Base-by-base conservation (phyloP, 352 stramenopile species). In the Phytophthora kernoviae region DNA sequence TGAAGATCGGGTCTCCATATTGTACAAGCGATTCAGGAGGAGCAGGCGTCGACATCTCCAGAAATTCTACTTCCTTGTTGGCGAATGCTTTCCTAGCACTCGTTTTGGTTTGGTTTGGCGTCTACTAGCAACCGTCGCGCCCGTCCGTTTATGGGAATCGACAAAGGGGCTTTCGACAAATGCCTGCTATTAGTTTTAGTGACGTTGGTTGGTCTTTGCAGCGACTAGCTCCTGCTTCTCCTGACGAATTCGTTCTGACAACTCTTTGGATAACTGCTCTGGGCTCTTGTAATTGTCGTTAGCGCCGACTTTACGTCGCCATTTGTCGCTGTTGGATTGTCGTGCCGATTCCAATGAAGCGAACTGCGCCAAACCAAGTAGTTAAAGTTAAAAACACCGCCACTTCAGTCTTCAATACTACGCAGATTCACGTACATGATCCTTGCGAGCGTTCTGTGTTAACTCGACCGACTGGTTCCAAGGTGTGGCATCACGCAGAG, bases 1-100 rank as follows among this genome's bases (percentile, higher is more conserved):
- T 95, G 68, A 96, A 98, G 65, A 98, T 94, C 24, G 91, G 88
- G 30, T 93, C 84, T 18, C 90, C 82, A 68, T 93, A 96, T 43
- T 90, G 90, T 57, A 98, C 80, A 8, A 98, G 78, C 26, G 81
- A 96, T 70, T 96, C 85, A 33, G 91, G 91, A 40, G 83, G 87
- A 21, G 55, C 79, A 3, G 83, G 85, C 5, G 71, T 65, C n/a
- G 79, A 50, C 82, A 90, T 90, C 10, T 12, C 24, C 6, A 30
- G 24, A 6, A 30, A 30, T 6, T 30, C 24, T 30, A 30, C 24
- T 30, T 30, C 24, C 24, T 30, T 64, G 27, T 17, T 24, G 1
- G 7, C 5, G 11, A 12, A 44, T 49, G 53, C 51, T 45, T 32
- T 33, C 39, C 32, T 36, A 62, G 30, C n/a, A 18, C 21, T 45